These are phyloP conservation scores for Plasmodium sp. DNA, from an alignment of 169 alveolate genomes.

Conservation along the genomic window DNA sequence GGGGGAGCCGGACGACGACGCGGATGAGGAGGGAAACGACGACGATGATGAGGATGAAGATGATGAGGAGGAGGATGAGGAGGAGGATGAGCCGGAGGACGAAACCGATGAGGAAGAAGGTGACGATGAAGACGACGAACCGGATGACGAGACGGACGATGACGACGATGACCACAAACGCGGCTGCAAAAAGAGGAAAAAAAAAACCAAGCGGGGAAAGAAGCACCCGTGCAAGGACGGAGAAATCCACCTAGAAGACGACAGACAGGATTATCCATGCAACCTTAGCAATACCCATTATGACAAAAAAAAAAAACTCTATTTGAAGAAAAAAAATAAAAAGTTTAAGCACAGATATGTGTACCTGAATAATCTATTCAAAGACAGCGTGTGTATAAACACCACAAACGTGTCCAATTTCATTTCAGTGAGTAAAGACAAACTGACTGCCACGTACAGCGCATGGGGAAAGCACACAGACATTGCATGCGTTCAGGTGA, in stretches of 20 bases:
- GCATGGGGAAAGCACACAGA: constrained; percentile 73
- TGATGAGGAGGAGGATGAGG: too few relatives aligned
- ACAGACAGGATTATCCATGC: not conserved
- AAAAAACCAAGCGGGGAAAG: not conserved
- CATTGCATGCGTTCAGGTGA: constrained; percentile 84
- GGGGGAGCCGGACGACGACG: not conserved
- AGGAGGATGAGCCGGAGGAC: not conserved
- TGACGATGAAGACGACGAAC: not conserved
- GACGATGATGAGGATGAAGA: not conserved
- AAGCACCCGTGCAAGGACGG: not conserved
- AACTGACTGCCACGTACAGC: constrained; percentile 59
- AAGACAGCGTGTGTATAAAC: constrained; percentile 38
- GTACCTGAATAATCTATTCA: constrained; percentile 37
- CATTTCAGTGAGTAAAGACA: constrained; percentile 57
- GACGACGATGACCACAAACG: not conserved
- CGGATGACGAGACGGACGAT: not conserved
- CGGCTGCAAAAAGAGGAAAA: not conserved
- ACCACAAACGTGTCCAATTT: constrained; percentile 55
- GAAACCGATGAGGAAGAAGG: not conserved
- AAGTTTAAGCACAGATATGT: constrained; percentile 51
- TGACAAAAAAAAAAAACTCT: constrained; percentile 20
- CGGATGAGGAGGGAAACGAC: not conserved
- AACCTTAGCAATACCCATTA: constrained; percentile 1
- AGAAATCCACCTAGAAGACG: constrained; percentile 6
- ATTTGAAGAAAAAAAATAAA: constrained; percentile 36